phyloP scores from a whole-genome alignment of 371 early-diverging fungal species.

The Hamiltosporidium tvaerminnensis region DNA sequence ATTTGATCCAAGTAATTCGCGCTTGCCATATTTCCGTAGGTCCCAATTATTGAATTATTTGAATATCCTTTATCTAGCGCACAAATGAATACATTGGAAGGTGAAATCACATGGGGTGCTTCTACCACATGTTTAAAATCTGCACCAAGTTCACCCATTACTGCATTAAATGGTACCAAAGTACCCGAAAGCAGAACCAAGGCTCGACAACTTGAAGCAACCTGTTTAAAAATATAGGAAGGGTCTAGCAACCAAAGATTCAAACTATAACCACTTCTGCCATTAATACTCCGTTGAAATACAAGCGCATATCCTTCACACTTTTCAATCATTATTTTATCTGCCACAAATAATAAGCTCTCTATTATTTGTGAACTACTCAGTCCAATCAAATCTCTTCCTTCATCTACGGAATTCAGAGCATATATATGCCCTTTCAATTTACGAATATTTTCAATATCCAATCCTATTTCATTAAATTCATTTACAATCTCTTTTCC shows the following conservation, averaged over 20 bases:
- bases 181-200: slow-evolving; percentile 50
- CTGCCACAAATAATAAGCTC: no score
- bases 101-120: slow-evolving; percentile 30
- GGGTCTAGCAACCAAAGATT: slow-evolving; percentile 45
- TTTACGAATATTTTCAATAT: no score
- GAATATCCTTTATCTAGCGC: slow-evolving; percentile 25
- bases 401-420: no score
- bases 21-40: slow-evolving; percentile 54
- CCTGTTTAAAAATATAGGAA: slow-evolving; percentile 31
- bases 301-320: background rate
- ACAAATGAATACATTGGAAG: slow-evolving; percentile 22
- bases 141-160: slow-evolving; percentile 16
- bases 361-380: no score
- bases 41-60: slow-evolving; percentile 41
- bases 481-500: no score
- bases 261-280: background rate
- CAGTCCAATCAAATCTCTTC: no score
- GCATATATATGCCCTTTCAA: no score
- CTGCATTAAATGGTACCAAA: slow-evolving; percentile 33
- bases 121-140: background rate
- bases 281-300: background rate
- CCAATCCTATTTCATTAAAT: no score
- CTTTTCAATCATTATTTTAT: background rate
- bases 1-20: slow-evolving; percentile 59
- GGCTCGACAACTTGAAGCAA: slow-evolving; percentile 26